phyloP scores from a whole-genome alignment of 176 grass and related monocot species.

The Raddia distichophylla region DNA sequence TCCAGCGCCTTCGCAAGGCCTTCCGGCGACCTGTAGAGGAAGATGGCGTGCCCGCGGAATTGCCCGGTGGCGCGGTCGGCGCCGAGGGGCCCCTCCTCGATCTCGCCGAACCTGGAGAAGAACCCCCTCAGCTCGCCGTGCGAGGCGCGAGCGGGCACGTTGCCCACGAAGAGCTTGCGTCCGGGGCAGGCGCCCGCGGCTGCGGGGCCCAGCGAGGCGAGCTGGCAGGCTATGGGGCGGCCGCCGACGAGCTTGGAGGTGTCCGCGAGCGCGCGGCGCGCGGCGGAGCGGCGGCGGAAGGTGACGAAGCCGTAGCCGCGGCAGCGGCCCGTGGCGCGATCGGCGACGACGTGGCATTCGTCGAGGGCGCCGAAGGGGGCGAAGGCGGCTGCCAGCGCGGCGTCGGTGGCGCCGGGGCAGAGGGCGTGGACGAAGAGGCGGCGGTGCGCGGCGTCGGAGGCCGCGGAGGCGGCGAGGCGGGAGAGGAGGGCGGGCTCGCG shows the following conservation, averaged over 20 bases:
- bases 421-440: slow-evolving; percentile 74
- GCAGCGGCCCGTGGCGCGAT: slow-evolving; percentile 48
- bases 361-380: slow-evolving; percentile 55
- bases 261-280: slow-evolving; percentile 50
- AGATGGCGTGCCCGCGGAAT: slow-evolving; percentile 54
- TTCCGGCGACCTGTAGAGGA: slow-evolving; percentile 52
- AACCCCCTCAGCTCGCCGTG: slow-evolving; percentile 42
- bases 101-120: slow-evolving; percentile 59
- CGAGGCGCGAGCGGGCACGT: slow-evolving; percentile 34
- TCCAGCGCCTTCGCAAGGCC: slow-evolving; percentile 54
- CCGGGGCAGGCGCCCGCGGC: background rate
- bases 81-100: slow-evolving; percentile 51
- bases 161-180: slow-evolving; percentile 57
- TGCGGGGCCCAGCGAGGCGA: slow-evolving; percentile 56
- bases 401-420: slow-evolving; percentile 51
- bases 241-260: slow-evolving; percentile 56
- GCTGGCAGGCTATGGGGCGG: slow-evolving; percentile 56
- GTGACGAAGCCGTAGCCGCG: slow-evolving; percentile 76
- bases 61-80: slow-evolving; percentile 38
- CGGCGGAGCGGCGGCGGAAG: slow-evolving; percentile 43
- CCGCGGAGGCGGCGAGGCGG: slow-evolving; percentile 39
- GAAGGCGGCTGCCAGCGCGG: slow-evolving; percentile 51
- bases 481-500: slow-evolving; percentile 48
- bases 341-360: slow-evolving; percentile 53
- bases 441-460: slow-evolving; percentile 56